A percentile compares a stretch with the other conserved stretches of the same genome.
These are phyloP conservation scores for Sarcomyxa edulis DNA, from an alignment of 768 basidiomycete species.

Conservation along the genomic window DNA sequence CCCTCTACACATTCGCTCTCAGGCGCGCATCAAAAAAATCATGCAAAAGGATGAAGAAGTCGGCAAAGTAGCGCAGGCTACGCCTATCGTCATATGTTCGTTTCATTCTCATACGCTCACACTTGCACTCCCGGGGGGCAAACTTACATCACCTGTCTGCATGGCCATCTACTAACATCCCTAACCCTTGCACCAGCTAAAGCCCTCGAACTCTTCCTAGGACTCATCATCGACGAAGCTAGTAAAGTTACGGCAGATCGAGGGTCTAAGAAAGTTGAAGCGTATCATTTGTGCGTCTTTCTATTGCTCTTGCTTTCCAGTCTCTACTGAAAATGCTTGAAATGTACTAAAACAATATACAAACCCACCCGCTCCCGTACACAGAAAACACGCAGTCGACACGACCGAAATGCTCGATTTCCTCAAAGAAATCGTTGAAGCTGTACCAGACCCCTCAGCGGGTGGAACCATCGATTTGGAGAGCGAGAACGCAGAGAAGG, in stretches of 20 bases:
- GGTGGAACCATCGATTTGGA: conserved; percentile 76
- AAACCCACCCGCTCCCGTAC: not conserved
- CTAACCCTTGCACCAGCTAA: conserved; percentile 56
- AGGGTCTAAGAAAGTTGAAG: conserved; percentile 85
- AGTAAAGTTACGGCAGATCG: conserved; percentile 73
- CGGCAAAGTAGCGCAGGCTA: conserved; percentile 95
- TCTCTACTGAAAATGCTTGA: too few relatives aligned
- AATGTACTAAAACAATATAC: not conserved
- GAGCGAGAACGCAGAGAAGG: conserved; percentile 45
- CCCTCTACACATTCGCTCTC: not conserved
- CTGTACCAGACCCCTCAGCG: conserved; percentile 81
- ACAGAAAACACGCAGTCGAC: conserved; percentile 89
- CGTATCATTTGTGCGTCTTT: conserved; percentile 89
- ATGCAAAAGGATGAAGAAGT: conserved; percentile 99
- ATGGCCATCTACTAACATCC: too few relatives aligned
- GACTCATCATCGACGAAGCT: conserved; percentile 76
- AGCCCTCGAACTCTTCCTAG: conserved; percentile 89
- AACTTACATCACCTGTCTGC: too few relatives aligned
- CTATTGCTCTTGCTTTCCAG: not conserved
- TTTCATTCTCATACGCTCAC: conserved; percentile 11
- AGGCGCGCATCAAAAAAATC: conserved; percentile 98
- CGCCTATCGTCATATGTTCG: conserved; percentile 94
- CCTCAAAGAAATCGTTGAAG: conserved; percentile 85
- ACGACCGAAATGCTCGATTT: conserved; percentile 90
- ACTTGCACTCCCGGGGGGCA: too few relatives aligned